Evolutionary conservation across 2,329 filamentous ascomycete species (phyloP).

Genomic region (Didymella segeticola): DNA sequence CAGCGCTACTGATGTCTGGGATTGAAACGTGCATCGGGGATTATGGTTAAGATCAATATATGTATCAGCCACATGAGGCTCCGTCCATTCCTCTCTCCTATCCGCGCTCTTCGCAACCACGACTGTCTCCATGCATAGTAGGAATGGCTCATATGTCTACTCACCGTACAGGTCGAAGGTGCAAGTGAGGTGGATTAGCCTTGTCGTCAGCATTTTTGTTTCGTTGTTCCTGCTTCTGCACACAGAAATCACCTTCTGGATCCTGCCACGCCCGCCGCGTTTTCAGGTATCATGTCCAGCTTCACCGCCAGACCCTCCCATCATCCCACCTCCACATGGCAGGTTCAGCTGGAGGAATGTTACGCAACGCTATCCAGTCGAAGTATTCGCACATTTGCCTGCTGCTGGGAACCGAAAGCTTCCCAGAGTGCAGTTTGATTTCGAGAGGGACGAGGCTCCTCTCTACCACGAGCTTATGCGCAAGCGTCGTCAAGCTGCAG

Average conservation of each 20-base stretch:
- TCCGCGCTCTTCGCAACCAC: background rate
- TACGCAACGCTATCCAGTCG: conserved; percentile 35
- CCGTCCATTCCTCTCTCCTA: background rate
- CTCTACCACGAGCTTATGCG: conserved; percentile 59
- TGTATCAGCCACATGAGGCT: conserved; percentile 8
- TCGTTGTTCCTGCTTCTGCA: conserved; percentile 18
- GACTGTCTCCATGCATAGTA: conserved; percentile 14
- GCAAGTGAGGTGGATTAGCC: conserved; percentile 21
- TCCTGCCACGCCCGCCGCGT: conserved; percentile 18
- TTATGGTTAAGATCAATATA: background rate
- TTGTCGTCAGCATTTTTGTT: conserved; percentile 19
- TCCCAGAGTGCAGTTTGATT: conserved; percentile 75
- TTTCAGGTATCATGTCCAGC: conserved; percentile 24
- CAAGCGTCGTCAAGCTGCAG: conserved; percentile 65
- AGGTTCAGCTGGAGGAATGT: conserved; percentile 25
- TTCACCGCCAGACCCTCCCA: conserved; percentile 20
- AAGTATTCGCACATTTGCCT: conserved; percentile 75
- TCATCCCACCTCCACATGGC: conserved; percentile 7
- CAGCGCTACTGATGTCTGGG: background rate
- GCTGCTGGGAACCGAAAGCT: conserved; percentile 70
- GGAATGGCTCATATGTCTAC: conserved; percentile 18
- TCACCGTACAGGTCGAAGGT: conserved; percentile 16
- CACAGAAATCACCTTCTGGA: conserved; percentile 5
- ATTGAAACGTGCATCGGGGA: conserved; percentile 15
- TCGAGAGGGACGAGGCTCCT: conserved; percentile 55